Percentiles rank a stretch among this genome's conserved stretches.
Conservation (phyloP, 2,329 filamentous ascomycete species). For the Xylariales sp. region DNA sequence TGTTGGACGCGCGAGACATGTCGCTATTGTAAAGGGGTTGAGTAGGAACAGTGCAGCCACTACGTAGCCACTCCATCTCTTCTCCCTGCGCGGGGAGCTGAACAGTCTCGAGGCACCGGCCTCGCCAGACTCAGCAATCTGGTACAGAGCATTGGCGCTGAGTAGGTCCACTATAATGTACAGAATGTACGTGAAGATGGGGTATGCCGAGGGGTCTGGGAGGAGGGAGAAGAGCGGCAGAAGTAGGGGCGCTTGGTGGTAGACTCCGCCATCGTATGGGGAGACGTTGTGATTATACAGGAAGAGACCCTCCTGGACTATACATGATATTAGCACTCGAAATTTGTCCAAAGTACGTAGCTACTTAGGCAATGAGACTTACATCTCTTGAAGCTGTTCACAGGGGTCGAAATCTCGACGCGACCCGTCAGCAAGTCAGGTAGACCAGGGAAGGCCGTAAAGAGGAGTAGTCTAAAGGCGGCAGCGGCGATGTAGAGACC, state of each 20-base stretch:
- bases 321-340: neutral
- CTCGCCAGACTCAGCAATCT: slow-evolving; percentile 78
- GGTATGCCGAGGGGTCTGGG: slow-evolving; percentile 61
- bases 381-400: slow-evolving; percentile 98
- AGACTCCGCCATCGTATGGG: slow-evolving; percentile 90
- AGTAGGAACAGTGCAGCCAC: slow-evolving; percentile 88
- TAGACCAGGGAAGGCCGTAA: slow-evolving; percentile 74
- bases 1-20: slow-evolving; percentile 85
- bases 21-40: slow-evolving; percentile 89
- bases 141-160: slow-evolving; percentile 72
- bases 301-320: slow-evolving; percentile 94
- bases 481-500: slow-evolving; percentile 72
- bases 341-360: neutral
- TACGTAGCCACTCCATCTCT: slow-evolving; percentile 68
- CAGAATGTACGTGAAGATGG: slow-evolving; percentile 72
- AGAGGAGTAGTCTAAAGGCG: slow-evolving; percentile 73
- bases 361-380: slow-evolving; percentile 30
- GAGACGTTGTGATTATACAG: slow-evolving; percentile 95
- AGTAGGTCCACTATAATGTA: slow-evolving; percentile 79
- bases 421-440: slow-evolving; percentile 82
- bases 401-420: slow-evolving; percentile 93
- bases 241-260: slow-evolving; percentile 78
- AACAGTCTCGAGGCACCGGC: slow-evolving; percentile 70
- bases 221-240: slow-evolving; percentile 88
- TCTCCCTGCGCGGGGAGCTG: slow-evolving; percentile 70